A percentile compares a stretch with the other conserved stretches of the same genome.
These are phyloP conservation scores for Rhizopogon salebrosus DNA, from an alignment of 768 basidiomycete species.

Conservation along the genomic window DNA sequence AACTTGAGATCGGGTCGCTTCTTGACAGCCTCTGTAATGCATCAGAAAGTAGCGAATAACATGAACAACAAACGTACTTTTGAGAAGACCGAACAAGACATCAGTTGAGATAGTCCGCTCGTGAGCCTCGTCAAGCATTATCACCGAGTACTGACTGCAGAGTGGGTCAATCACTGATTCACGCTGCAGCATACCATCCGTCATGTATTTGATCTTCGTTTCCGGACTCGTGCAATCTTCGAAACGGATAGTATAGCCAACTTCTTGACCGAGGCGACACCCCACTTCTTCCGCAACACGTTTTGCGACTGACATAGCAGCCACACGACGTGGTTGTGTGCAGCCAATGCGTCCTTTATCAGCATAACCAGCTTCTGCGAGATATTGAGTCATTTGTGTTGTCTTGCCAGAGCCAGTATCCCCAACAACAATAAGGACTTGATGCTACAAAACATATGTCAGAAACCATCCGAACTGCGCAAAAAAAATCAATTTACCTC, in stretches of 20 bases:
- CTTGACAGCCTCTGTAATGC: conserved; percentile 78
- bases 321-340: conserved; percentile 98
- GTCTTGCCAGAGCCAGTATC: conserved; percentile 99
- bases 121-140: conserved; percentile 99
- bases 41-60: conserved; percentile 10
- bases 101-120: conserved; percentile 99
- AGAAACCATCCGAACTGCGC: conserved; percentile 4
- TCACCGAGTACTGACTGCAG: conserved; percentile 85
- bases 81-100: conserved; percentile 92
- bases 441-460: conserved; percentile 39
- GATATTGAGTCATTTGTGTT: conserved; percentile 98
- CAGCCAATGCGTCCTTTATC: conserved; percentile 92
- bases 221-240: conserved; percentile 99
- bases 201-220: conserved; percentile 99
- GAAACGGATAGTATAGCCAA: conserved; percentile 98
- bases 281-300: conserved; percentile 98
- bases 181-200: conserved; percentile 98
- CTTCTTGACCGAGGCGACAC: conserved; percentile 94
- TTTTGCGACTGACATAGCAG: conserved; percentile 98
- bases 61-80: conserved; percentile 32
- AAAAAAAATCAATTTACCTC: conserved; percentile 54
- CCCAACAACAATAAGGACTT: conserved; percentile 96
- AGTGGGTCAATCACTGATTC: conserved; percentile 96
- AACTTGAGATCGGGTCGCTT: conserved; percentile 93
- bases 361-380: conserved; percentile 91